phyloP scores from a whole-genome alignment of 2,329 filamentous ascomycete genomes.

The Ophiostoma australiae region DNA sequence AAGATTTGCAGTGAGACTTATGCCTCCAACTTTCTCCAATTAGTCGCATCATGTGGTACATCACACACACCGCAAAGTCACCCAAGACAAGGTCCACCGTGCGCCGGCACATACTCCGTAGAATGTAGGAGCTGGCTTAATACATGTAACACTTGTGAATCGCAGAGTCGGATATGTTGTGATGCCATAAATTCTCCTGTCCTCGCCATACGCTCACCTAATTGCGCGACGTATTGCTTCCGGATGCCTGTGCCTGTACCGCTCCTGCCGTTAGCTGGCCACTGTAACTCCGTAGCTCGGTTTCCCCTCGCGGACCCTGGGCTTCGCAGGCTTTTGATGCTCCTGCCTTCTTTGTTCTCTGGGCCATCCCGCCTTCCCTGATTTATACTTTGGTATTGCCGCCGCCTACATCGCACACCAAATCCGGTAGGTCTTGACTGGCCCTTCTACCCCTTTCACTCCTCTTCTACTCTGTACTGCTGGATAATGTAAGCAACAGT shows the following conservation, averaged over 20 bases:
- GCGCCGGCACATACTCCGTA: too few relatives aligned
- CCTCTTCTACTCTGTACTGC: not conserved
- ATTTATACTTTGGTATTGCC: not conserved
- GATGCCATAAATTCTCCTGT: not conserved
- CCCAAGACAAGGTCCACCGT: not conserved
- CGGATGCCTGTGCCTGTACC: not conserved
- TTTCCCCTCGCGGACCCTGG: not conserved
- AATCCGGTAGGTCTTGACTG: slow-evolving; percentile 1
- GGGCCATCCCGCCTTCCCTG: not conserved
- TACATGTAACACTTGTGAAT: not conserved
- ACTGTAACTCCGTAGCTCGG: not conserved
- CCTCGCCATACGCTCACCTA: not conserved
- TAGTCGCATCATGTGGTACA: not conserved
- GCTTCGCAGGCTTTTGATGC: not conserved
- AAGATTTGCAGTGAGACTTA: not conserved
- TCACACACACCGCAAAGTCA: not conserved
- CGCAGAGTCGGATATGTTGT: not conserved
- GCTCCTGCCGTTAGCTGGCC: not conserved
- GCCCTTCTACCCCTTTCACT: not conserved
- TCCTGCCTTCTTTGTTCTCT: slow-evolving; percentile 5
- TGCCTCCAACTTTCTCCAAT: not conserved
- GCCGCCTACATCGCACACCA: not conserved
- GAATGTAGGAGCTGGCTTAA: not conserved
- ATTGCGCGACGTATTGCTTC: not conserved
- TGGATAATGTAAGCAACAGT: not conserved